phyloP scores from a whole-genome alignment of 2,329 filamentous ascomycete genomes.

The Trichoderma asperellum region DNA sequence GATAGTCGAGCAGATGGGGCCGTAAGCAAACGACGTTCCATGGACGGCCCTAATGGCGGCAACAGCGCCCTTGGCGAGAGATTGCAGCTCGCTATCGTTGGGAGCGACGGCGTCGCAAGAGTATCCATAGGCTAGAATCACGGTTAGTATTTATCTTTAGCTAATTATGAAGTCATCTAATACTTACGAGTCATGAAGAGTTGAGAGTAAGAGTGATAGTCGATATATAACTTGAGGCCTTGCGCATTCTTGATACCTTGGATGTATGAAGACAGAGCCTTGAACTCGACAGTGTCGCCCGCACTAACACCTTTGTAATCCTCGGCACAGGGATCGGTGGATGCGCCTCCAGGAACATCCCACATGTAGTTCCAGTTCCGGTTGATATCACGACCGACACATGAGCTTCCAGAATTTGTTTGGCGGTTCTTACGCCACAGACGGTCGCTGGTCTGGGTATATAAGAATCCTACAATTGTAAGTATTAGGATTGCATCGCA shows the following conservation, averaged over 20 bases:
- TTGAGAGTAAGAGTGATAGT: constrained; percentile 68
- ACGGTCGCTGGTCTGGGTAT: constrained; percentile 59
- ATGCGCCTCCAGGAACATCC: constrained; percentile 54
- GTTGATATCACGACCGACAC: constrained; percentile 61
- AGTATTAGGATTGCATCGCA: background rate
- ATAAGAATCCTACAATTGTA: constrained; percentile 57
- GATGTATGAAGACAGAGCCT: constrained; percentile 48
- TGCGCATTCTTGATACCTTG: constrained; percentile 42
- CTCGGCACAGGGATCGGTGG: constrained; percentile 55
- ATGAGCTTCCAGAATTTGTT: constrained; percentile 44
- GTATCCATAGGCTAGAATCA: constrained; percentile 62
- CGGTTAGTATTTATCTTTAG: constrained; percentile 38
- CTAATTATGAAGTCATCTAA: constrained; percentile 44
- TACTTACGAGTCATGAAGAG: constrained; percentile 64
- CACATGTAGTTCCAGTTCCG: constrained; percentile 64
- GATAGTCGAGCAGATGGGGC: constrained; percentile 63
- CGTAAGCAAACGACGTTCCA: constrained; percentile 47
- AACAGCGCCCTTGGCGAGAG: constrained; percentile 53
- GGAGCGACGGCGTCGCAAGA: constrained; percentile 53
- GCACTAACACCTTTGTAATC: constrained; percentile 51
- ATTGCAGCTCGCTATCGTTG: constrained; percentile 53
- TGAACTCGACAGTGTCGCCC: constrained; percentile 57
- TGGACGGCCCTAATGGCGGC: constrained; percentile 54
- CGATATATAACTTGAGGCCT: constrained; percentile 64
- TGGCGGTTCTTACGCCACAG: constrained; percentile 67